These are phyloP conservation scores for Leccinellum luteum DNA, from an alignment of 768 basidiomycete genomes.

Conservation along the genomic window DNA sequence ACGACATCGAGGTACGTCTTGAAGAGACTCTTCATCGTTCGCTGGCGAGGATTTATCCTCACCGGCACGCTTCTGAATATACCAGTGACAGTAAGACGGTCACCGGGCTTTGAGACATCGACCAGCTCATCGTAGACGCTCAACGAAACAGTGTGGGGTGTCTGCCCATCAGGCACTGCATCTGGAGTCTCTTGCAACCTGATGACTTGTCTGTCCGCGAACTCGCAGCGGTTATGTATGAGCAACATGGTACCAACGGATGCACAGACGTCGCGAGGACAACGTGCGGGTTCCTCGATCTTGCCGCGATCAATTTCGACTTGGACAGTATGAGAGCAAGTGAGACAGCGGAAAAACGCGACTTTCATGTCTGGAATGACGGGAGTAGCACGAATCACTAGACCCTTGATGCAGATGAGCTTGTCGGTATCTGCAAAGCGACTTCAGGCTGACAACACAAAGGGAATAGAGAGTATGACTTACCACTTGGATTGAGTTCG, in stretches of 20 bases:
- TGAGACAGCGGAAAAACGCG: conserved; percentile 96
- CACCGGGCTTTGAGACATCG: conserved; percentile 94
- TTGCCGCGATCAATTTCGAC: conserved; percentile 98
- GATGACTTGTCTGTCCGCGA: conserved; percentile 93
- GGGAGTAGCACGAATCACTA: conserved; percentile 95
- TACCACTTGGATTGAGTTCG: conserved; percentile 89
- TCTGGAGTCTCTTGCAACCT: conserved; percentile 97
- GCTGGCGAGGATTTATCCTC: conserved; percentile 88
- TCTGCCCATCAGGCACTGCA: conserved; percentile 96
- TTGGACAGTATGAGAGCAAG: conserved; percentile 95
- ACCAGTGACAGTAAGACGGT: conserved; percentile 85
- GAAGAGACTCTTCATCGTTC: conserved; percentile 93
- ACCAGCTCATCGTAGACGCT: conserved; percentile 99
- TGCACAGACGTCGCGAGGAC: conserved; percentile 91
- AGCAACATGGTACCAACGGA: conserved; percentile 89
- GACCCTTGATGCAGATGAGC: conserved; percentile 91
- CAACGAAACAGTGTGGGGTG: conserved; percentile 94
- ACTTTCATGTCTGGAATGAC: conserved; percentile 99
- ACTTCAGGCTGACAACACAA: background rate
- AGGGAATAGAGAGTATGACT: conserved; percentile 11
- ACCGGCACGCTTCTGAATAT: conserved; percentile 95
- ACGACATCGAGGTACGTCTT: conserved; percentile 97
- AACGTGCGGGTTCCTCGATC: conserved; percentile 88
- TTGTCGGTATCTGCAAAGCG: conserved; percentile 86
- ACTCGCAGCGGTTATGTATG: conserved; percentile 96